Evolutionary conservation across 202 grass and related monocot species (phyloP), one percentile per base, ranked within the genome.

Genomic region (Eragrostis tef): DNA sequence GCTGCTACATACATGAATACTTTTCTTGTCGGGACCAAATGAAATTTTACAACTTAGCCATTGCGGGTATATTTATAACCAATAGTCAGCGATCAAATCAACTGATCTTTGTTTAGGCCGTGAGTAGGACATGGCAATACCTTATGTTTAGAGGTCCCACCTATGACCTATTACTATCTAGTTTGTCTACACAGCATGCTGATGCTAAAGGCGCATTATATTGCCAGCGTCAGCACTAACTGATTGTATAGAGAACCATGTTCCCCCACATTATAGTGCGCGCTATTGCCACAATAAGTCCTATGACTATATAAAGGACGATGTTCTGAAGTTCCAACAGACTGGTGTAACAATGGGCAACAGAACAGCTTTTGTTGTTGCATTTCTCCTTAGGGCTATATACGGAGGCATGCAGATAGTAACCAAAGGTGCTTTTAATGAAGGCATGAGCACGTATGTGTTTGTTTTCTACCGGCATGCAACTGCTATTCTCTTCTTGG

Each of bases 401-500:
- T 87, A 89, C 22, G 77, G 67, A 58, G 89, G 72, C 49, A 86
- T 87, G 80, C 78, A 89, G 44, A 85, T 91, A 59, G 3, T 89
- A 25, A 75, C 76, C 27, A 91, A 91, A 57, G 24, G 11, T 58
- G 86, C 80, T 11, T 87, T 94, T 25, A 80, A 80, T 24, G 24
- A 77, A 50, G 91, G 85, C 82, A 73, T 81, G 70, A 93, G 75
- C 79, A 74, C 70, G 15, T 70, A 71, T 56, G 79, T 94, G 9
- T 91, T 94, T 48, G 71, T 82, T 44, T 94, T 94, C 87, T 94
- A 91, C 73, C 89, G 92, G 67, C 71, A 83, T 79, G 14, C 57
- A 2, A 34, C 45, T 73, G 89, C 44, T 39, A 74, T 84, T 61
- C 48, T 94, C 6, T 59, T 89, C 68, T 71, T 90, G 43, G 56